A percentile compares a stretch with the other conserved stretches of the same genome.
phyloP scores from a whole-genome alignment of 1,139 yeast species.

The Lodderomyces beijingensis region DNA sequence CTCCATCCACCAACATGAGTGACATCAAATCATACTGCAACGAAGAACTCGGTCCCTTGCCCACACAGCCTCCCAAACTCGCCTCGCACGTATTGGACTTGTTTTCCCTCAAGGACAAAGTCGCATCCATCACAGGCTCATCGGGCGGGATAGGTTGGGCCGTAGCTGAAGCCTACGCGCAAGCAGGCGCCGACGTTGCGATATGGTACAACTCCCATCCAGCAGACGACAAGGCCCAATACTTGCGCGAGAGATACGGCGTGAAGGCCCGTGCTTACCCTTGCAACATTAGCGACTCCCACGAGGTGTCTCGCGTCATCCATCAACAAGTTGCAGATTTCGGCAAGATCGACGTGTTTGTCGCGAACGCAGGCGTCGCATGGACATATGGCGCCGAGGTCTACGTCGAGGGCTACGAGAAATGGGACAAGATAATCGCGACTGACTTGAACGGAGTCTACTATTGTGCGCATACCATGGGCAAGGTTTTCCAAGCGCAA shows the following conservation, averaged over 20 bases:
- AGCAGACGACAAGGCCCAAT: constrained; percentile 55
- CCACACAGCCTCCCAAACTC: constrained; percentile 26
- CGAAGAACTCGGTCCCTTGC: constrained; percentile 25
- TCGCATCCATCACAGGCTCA: constrained; percentile 86
- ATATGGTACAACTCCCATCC: constrained; percentile 63
- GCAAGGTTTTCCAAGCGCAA: constrained; percentile 58
- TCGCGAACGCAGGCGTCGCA: constrained; percentile 89
- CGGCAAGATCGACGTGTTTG: constrained; percentile 74
- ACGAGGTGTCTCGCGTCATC: constrained; percentile 55
- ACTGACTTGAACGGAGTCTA: constrained; percentile 74
- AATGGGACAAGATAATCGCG: constrained; percentile 65
- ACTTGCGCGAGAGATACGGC: constrained; percentile 56
- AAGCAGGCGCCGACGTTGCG: constrained; percentile 88
- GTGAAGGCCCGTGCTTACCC: constrained; percentile 69
- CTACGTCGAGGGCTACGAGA: constrained; percentile 41
- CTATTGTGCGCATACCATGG: constrained; percentile 68
- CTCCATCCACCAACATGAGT: no score
- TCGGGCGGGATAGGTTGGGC: constrained; percentile 83
- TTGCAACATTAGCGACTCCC: constrained; percentile 60
- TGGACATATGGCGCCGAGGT: constrained; percentile 74
- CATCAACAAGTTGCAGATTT: constrained; percentile 63
- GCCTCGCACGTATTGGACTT: constrained; percentile 38
- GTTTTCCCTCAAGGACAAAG: constrained; percentile 74
- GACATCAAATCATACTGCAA: constrained; percentile 18
- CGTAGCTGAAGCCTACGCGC: constrained; percentile 82